A percentile compares a stretch with the other conserved stretches of the same genome.
These are phyloP conservation scores for Barnettozyma pratensis DNA, from an alignment of 805 yeast species.

Conservation along the genomic window DNA sequence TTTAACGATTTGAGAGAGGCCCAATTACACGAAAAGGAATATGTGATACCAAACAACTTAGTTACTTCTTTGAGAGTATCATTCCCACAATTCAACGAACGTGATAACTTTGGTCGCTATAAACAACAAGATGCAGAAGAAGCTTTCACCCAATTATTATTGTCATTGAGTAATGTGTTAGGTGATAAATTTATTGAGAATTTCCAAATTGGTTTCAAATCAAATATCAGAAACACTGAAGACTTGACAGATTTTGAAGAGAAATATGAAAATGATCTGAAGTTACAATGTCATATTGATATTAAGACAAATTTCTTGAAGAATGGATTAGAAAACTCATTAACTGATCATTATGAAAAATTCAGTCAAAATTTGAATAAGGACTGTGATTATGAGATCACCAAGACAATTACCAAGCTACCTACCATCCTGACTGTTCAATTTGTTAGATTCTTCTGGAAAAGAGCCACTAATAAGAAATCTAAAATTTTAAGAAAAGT, in stretches of 20 bases:
- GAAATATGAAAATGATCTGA: constrained; percentile 55
- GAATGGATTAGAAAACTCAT: constrained; percentile 73
- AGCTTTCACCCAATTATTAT: constrained; percentile 75
- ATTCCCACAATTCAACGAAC: constrained; percentile 89
- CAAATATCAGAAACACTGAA: constrained; percentile 56
- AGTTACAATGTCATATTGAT: constrained; percentile 85
- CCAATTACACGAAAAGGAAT: constrained; percentile 24
- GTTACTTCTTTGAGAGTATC: constrained; percentile 57
- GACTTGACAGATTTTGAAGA: constrained; percentile 44
- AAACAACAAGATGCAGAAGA: constrained; percentile 99
- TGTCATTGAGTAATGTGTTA: constrained; percentile 41
- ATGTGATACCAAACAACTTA: constrained; percentile 62
- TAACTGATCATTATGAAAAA: constrained; percentile 76
- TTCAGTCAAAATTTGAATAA: constrained; percentile 62
- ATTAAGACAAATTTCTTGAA: constrained; percentile 81
- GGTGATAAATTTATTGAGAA: constrained; percentile 47
- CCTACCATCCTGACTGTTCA: constrained; percentile 89
- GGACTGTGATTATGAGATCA: constrained; percentile 65
- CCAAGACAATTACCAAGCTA: constrained; percentile 57
- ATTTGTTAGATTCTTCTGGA: constrained; percentile 95
- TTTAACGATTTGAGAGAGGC: constrained; percentile 37
- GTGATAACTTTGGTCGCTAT: constrained; percentile 60
- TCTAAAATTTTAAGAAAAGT: constrained; percentile 93
- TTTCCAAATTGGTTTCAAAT: constrained; percentile 62
- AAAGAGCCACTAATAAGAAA: constrained; percentile 83